Evolutionary conservation across 2,329 filamentous ascomycete genomes (phyloP).

Genomic region (Botrytis hyacinthi): DNA sequence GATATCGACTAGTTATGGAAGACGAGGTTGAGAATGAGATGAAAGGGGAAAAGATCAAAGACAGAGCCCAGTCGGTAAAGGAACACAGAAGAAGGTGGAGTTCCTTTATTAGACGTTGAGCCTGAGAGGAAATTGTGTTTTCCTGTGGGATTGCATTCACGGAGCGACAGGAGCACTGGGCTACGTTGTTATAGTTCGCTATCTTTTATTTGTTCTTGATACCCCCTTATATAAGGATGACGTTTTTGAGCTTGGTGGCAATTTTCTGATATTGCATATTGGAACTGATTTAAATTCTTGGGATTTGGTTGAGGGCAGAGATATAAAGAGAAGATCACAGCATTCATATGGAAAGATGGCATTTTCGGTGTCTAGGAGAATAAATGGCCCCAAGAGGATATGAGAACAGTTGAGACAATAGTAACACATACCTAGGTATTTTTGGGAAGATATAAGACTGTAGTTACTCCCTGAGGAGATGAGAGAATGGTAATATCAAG

Average conservation of each 20-base stretch:
- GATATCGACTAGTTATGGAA: constrained; percentile 53
- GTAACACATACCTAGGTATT: neutral
- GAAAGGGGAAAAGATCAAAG: neutral
- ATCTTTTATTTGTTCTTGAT: constrained; percentile 14
- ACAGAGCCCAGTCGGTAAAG: neutral
- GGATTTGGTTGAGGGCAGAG: neutral
- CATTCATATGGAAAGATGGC: neutral
- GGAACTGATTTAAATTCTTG: neutral
- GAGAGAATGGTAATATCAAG: neutral
- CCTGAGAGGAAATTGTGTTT: neutral
- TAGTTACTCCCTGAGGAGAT: neutral
- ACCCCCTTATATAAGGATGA: constrained; percentile 1
- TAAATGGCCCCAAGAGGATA: neutral
- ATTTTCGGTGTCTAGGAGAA: neutral
- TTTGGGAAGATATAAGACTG: neutral
- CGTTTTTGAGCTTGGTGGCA: neutral
- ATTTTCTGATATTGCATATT: neutral
- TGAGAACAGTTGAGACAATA: neutral
- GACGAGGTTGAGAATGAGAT: constrained; percentile 19
- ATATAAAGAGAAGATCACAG: neutral
- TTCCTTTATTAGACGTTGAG: neutral
- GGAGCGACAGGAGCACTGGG: neutral
- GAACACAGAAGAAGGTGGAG: constrained; percentile 12
- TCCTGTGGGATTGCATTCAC: neutral
- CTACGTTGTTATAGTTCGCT: neutral